Base-by-base conservation (phyloP, 225 moss, liverwort and hornwort species). In the Asterella californica region DNA sequence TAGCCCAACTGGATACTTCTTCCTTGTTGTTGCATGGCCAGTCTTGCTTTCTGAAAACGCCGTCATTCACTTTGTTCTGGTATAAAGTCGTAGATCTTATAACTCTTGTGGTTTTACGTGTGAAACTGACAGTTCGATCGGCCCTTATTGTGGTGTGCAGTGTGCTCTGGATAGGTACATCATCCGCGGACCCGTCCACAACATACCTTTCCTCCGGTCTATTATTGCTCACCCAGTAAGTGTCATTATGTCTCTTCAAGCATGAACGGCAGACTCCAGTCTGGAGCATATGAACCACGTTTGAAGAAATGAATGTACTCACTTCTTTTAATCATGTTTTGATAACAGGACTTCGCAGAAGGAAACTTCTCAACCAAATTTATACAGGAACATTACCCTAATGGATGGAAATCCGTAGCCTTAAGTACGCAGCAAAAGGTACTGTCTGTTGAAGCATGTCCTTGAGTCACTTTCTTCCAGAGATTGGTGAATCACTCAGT, bases 81-180 rank as follows among this genome's bases (percentile, higher is more conserved):
- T 52, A 52, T 12, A 3, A 6, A 52, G 17, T 17, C 52, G 1
- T 2, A 42, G 42, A 42, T 42, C 42, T 3, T 42, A 7, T 42
- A 48, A 52, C 17, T 52, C 52, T 52, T 52, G 12, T 62, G 61
- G 25, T 9, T 12, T 10, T 30, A 32, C 19, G 45, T 48, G n/a
- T 47, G 45, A n/a, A 47, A 19, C 17, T n/a, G 71, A n/a, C 9
- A 30, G 9, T 42, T 46, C 34, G 45, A 70, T 69, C 34, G 15
- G 15, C 74, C 21, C 19, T 18, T 52, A 42, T 70, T 63, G 25
- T 50, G 38, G 33, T 67, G 36, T 80, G 60, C 80, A 85, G 86
- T 47, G 80, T 60, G 86, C 86, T 54, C 68, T 86, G 80, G 86
- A 86, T 70, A 86, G 80, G 78, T 86, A 86, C 79, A 79, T 86